These are phyloP conservation scores for Hsuehochloa calcarea DNA, from an alignment of 176 grass and related monocot genomes.

Conservation along the genomic window DNA sequence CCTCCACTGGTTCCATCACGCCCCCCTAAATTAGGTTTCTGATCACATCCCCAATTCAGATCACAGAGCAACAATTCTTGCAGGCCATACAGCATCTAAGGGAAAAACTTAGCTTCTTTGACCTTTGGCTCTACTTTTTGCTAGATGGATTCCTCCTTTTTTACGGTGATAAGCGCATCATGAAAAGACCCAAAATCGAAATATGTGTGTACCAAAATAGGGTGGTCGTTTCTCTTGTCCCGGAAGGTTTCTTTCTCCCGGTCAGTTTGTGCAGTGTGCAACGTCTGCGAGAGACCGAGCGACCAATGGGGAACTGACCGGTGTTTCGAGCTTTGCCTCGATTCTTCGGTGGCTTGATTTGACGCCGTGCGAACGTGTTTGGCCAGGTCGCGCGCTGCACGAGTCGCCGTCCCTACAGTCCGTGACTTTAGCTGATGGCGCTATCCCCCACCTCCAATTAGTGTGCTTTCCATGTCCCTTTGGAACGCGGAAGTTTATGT, in stretches of 20 bases:
- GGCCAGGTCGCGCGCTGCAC: not conserved
- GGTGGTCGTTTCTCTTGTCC: not conserved
- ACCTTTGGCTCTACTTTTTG: not conserved
- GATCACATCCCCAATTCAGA: not conserved
- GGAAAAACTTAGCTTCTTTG: no score
- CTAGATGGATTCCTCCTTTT: no score
- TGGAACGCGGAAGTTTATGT: no score
- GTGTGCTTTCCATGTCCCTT: no score
- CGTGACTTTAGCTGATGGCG: not conserved
- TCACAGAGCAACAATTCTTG: not conserved
- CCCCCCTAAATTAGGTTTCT: not conserved
- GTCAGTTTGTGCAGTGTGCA: not conserved
- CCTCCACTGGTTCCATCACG: not conserved
- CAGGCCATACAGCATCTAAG: not conserved
- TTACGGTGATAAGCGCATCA: no score
- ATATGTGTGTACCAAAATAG: no score
- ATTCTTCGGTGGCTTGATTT: slow-evolving; percentile 11
- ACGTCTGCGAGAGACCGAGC: not conserved
- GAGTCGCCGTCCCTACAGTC: slow-evolving; percentile 2
- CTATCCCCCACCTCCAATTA: no score
- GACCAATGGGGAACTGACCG: not conserved
- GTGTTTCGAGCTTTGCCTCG: not conserved
- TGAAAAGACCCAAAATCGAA: no score
- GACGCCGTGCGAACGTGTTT: slow-evolving; percentile 37
- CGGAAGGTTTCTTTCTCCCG: not conserved